Evolutionary conservation across 805 yeast genomes (phyloP), one percentile per base, ranked within the genome.

Genomic region (Candida morakotiae): DNA sequence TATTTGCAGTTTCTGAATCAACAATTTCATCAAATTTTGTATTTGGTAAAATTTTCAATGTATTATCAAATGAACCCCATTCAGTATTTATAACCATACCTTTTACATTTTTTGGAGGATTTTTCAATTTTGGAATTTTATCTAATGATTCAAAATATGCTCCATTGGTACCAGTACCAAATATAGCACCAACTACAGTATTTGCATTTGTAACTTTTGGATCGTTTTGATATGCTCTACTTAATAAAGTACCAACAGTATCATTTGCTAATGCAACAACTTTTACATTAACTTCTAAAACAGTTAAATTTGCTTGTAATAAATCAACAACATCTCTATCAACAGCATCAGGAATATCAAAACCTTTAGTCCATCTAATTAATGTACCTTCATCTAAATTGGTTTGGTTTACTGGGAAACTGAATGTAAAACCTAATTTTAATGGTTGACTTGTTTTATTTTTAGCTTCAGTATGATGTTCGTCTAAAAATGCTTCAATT

Each of bases 141-240:
- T 76, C 80, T 36, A 88, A 58, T 39, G 77, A 72, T 62, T 91
- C 98, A 56, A 77, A 71, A 62, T 93, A 91, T 11, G 96, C 96
- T 44, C 97, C 97, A 60, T 91, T 91, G 20, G 98, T 91, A 56
- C 98, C 98, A 2, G 98, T 93, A 47, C 98, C 98, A 53, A 89
- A 87, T 45, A 91, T 91, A 44, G 89, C 81, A 34, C 98, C 98
- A 47, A 89, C 70, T 7, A 84, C 74, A 8, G 97, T 86, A 40
- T 79, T 80, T 33, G 93, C 79, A 42, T 78, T 79, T 35, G 81
- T 74, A 43, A 80, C 73, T 15, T 72, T 60, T 26, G 79, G 71
- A 35, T 74, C 67, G 24, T 86, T 77, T 4, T 86, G 69, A 63
- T 91, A 91, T 19, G 96, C 83, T 51, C 96, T 80, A 8, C 96